Evolutionary conservation across 805 yeast species (phyloP), one percentile per base, ranked within the genome.

Genomic region (Barnettozyma populi): DNA sequence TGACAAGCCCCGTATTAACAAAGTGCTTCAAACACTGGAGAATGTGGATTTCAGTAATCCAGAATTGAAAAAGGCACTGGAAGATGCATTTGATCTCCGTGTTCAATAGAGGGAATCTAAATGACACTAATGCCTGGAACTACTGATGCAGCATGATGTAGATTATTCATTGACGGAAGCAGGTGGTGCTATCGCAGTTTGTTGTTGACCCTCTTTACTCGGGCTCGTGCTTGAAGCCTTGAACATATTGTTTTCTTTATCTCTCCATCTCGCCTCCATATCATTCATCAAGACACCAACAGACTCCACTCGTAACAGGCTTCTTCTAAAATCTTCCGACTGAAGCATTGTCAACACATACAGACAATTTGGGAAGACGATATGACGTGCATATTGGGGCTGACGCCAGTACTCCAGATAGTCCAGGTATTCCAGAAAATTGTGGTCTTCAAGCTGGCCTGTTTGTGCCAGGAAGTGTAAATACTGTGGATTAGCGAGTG

Each of bases 401-500:
- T 73, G 59, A 47, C 83, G 72, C 97, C 97, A 90, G 71, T 92
- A 90, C 60, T 84, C 88, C 44, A 92, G 71, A 61, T 92, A 92
- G 24, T 81, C 74, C 51, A 92, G 68, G 61, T 92, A 92, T 50
- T 80, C 78, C 29, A 89, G 70, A 56, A 92, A 90, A 44, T 76
- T 75, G 25, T 76, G 80, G 57, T 86, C 84, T 56, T 84, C 83
- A 11, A 90, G 70, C 60, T 82, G 82, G 48, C 82, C 82, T 55
- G 82, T 86, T 65, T 90, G 97, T 2, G 97, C 96, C 23, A 92
- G 72, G 59, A 80, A 90, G 54, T 88, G 83, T 47, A 92, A 74
- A 61, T 90, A 92, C 63, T 85, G 96, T 40, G 92, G 81, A 64
- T 92, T 94, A 2, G 96, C 88, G 31, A 92, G 72, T 14, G 96